Evolutionary conservation across 2,329 filamentous ascomycete species (phyloP).

Genomic region (Arthroderma uncinatum): DNA sequence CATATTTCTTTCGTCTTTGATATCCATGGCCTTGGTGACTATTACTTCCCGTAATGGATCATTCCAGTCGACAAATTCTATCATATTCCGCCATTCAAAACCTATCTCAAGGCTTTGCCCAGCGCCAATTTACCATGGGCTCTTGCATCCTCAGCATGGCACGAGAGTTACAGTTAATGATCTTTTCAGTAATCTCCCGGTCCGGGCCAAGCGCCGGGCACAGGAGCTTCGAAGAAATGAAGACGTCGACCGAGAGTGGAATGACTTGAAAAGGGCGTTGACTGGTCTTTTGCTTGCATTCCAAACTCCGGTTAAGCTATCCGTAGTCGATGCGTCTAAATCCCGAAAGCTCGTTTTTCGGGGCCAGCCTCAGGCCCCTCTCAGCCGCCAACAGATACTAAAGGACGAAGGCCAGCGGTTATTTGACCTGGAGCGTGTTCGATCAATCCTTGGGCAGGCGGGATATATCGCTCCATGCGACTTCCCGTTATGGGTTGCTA

Average conservation of each 20-base stretch:
- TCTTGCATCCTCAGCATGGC: conserved; percentile 51
- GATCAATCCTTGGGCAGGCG: conserved; percentile 54
- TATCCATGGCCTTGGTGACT: conserved; percentile 62
- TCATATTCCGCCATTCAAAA: conserved; percentile 60
- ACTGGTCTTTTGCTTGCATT: conserved; percentile 61
- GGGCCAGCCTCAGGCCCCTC: background rate
- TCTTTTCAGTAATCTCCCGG: conserved; percentile 82
- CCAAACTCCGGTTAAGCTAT: conserved; percentile 46
- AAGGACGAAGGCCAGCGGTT: background rate
- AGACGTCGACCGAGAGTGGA: conserved; percentile 54
- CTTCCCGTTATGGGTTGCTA: conserved; percentile 53
- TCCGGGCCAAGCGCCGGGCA: conserved; percentile 70
- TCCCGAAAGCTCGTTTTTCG: conserved; percentile 28
- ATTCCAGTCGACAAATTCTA: conserved; percentile 44
- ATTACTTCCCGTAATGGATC: conserved; percentile 57
- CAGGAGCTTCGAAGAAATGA: conserved; percentile 41
- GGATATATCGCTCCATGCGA: conserved; percentile 47
- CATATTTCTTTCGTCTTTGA: conserved; percentile 65
- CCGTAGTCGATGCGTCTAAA: conserved; percentile 44
- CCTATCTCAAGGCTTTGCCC: conserved; percentile 54
- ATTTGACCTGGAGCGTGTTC: conserved; percentile 27
- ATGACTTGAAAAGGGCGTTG: conserved; percentile 47
- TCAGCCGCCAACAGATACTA: background rate
- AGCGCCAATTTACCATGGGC: conserved; percentile 46
- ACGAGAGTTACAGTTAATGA: conserved; percentile 67